Evolutionary conservation across 306 rosid species (phyloP).

Genomic region (Oemleria cerasiformis): DNA sequence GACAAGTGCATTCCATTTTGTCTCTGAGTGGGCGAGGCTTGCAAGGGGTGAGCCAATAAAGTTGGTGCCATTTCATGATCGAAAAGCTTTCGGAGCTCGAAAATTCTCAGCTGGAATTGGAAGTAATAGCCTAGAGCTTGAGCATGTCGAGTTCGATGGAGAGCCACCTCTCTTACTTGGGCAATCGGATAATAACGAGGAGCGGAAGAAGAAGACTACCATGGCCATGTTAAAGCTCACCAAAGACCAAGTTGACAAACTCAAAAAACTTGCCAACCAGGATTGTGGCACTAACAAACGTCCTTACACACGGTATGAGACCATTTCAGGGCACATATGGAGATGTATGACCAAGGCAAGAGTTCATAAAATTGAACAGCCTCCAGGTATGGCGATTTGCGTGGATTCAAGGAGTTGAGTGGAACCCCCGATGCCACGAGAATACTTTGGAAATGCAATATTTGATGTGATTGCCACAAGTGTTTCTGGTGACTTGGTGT

Average conservation of each 20-base stretch:
- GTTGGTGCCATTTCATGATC: conserved; percentile 41
- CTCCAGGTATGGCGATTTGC: conserved; percentile 27
- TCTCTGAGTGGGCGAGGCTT: conserved; percentile 49
- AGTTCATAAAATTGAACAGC: conserved; percentile 34
- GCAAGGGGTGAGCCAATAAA: conserved; percentile 41
- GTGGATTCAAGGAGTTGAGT: conserved; percentile 45
- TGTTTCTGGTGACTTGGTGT: conserved; percentile 43
- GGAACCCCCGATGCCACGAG: conserved; percentile 41
- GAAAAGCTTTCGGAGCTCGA: conserved; percentile 10
- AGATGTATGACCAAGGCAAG: conserved; percentile 55
- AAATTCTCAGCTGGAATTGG: not conserved
- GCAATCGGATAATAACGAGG: conserved; percentile 17
- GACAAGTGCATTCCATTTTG: conserved; percentile 37
- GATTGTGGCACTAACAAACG: conserved; percentile 15
- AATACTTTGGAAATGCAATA: conserved; percentile 54
- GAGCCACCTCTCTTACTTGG: conserved; percentile 28
- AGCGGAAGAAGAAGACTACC: conserved; percentile 37
- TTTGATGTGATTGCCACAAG: conserved; percentile 43
- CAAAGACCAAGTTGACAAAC: conserved; percentile 37
- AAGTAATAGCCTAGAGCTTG: not conserved
- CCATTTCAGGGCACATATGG: conserved; percentile 52
- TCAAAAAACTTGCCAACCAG: conserved; percentile 37
- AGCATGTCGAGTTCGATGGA: conserved; percentile 14
- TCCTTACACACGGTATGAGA: conserved; percentile 45
- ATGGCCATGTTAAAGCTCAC: conserved; percentile 34